Evolutionary conservation across 306 rosid species (phyloP).

Genomic region (Trifolium dubium): DNA sequence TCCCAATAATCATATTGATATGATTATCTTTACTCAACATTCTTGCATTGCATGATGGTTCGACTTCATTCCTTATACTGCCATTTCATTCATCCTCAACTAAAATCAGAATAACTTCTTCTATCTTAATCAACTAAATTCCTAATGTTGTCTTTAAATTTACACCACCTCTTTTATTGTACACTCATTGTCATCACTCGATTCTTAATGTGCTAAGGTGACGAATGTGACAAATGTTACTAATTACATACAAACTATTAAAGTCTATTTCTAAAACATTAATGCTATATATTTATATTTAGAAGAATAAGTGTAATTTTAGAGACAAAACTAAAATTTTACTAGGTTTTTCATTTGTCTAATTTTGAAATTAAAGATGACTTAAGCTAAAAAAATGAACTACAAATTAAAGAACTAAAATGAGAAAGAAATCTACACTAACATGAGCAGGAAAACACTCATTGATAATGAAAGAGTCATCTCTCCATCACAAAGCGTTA

Average conservation of each 20-base stretch:
- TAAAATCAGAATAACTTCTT: neutral
- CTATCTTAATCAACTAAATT: neutral
- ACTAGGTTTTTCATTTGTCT: no score
- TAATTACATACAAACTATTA: no score
- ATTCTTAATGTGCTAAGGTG: neutral
- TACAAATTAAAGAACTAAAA: no score
- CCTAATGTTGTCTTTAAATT: neutral
- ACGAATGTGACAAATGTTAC: neutral
- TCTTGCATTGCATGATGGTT: neutral
- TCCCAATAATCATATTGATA: neutral
- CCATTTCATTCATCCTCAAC: neutral
- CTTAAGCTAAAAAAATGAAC: no score
- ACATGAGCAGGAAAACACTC: no score
- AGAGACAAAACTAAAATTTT: neutral
- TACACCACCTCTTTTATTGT: neutral
- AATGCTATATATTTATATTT: neutral
- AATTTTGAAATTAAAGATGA: no score
- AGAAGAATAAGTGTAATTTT: neutral
- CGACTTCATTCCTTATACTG: neutral
- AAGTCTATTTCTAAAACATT: neutral
- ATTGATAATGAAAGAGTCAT: no score
- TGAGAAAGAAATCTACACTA: no score
- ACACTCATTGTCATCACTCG: neutral
- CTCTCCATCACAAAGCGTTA: no score
- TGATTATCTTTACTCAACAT: neutral